Conservation (phyloP, 2,329 filamentous ascomycete species). For the Daldinia eschscholtzii region DNA sequence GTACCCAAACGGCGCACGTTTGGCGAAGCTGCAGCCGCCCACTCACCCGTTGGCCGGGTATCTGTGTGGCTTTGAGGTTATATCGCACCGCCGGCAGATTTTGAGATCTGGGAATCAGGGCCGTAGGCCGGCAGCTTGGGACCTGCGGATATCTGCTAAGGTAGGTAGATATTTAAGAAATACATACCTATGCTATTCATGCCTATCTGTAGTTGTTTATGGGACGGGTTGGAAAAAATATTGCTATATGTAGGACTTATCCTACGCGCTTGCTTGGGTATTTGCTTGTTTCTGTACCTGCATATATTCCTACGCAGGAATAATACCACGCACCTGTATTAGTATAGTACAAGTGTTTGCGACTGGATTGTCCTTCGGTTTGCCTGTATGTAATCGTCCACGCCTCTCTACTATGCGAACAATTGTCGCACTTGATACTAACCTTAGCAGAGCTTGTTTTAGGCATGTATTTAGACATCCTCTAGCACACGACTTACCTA, state of each 20-base stretch:
- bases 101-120: not conserved
- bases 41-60: not conserved
- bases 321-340: not conserved
- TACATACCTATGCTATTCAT: not conserved
- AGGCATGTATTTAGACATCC: not conserved
- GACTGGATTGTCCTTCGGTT: not conserved
- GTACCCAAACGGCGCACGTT: no score
- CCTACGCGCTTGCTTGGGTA: not conserved
- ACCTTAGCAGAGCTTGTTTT: not conserved
- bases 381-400: not conserved
- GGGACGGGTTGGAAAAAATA: not conserved
- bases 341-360: not conserved
- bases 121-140: not conserved
- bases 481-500: not conserved
- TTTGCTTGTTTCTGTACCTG: constrained; percentile 4
- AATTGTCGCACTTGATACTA: no score
- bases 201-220: not conserved
- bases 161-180: not conserved
- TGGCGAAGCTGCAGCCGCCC: not conserved
- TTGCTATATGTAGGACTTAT: not conserved
- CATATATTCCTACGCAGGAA: constrained; percentile 10
- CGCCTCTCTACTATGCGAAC: not conserved
- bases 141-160: not conserved
- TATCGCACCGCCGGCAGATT: not conserved
- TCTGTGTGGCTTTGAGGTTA: not conserved